Percentiles rank a stretch among this genome's conserved stretches.
Conservation (phyloP, 768 basidiomycete genomes). For the Dentipellis sp. region DNA sequence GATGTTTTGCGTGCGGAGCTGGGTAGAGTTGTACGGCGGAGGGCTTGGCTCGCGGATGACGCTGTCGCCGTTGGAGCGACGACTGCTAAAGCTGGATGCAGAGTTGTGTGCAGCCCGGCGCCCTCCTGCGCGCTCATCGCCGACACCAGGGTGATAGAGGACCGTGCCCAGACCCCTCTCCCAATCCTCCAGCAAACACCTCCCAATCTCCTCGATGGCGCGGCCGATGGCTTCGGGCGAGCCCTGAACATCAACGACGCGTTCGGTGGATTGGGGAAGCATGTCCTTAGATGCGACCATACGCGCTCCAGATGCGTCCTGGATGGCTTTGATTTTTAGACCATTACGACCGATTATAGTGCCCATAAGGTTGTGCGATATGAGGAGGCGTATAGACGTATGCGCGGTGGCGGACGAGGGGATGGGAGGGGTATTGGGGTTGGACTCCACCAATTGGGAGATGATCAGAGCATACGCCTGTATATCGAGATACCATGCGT, state of each 20-base stretch:
- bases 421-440: slow-evolving; percentile 65
- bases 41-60: slow-evolving; percentile 40
- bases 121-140: slow-evolving; percentile 51
- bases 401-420: slow-evolving; percentile 50
- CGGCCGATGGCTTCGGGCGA: slow-evolving; percentile 85
- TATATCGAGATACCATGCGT: slow-evolving; percentile 2
- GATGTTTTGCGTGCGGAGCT: slow-evolving; percentile 95
- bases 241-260: slow-evolving; percentile 96
- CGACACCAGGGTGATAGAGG: slow-evolving; percentile 89
- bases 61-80: slow-evolving; percentile 59
- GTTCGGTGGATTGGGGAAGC: slow-evolving; percentile 98
- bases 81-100: slow-evolving; percentile 36
- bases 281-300: slow-evolving; percentile 99
- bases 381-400: slow-evolving; percentile 92
- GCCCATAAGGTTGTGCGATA: slow-evolving; percentile 99
- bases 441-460: slow-evolving; percentile 78
- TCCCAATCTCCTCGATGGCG: slow-evolving; percentile 93
- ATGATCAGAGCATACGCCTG: slow-evolving; percentile 95
- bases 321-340: slow-evolving; percentile 98
- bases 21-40: slow-evolving; percentile 37
- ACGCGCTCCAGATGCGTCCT: slow-evolving; percentile 89
- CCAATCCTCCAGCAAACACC: slow-evolving; percentile 94
- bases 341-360: slow-evolving; percentile 95
- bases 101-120: slow-evolving; percentile 47
- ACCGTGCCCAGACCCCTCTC: slow-evolving; percentile 91